These are phyloP conservation scores for Rhizopogon salebrosus DNA, from an alignment of 768 basidiomycete genomes.

Conservation along the genomic window DNA sequence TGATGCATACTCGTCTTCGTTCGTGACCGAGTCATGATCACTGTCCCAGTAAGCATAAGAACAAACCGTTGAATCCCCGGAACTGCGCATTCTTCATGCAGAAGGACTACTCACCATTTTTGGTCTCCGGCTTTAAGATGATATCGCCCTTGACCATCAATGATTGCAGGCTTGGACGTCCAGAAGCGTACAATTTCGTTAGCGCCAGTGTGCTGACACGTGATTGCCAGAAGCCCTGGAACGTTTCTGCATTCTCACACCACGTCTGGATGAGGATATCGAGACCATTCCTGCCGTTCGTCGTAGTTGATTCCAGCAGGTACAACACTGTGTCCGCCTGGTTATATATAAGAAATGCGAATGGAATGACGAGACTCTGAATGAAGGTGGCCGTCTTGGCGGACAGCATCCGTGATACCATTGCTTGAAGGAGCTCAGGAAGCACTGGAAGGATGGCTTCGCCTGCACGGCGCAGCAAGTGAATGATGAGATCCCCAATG, in stretches of 20 bases:
- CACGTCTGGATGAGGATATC: slow-evolving; percentile 87
- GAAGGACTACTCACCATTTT: slow-evolving; percentile 58
- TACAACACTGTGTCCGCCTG: slow-evolving; percentile 76
- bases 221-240: slow-evolving; percentile 93
- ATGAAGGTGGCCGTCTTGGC: slow-evolving; percentile 91
- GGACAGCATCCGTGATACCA: slow-evolving; percentile 73
- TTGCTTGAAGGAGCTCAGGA: slow-evolving; percentile 80
- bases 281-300: slow-evolving; percentile 62
- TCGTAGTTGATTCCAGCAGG: slow-evolving; percentile 64
- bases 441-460: slow-evolving; percentile 78
- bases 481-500: slow-evolving; percentile 93
- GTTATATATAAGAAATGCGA: slow-evolving; percentile 88
- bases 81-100: slow-evolving; percentile 4
- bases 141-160: slow-evolving; percentile 89
- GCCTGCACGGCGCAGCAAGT: slow-evolving; percentile 81
- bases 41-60: slow-evolving; percentile 38
- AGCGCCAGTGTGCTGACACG: slow-evolving; percentile 83
- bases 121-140: slow-evolving; percentile 74
- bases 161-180: slow-evolving; percentile 59
- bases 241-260: slow-evolving; percentile 92
- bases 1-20: slow-evolving; percentile 72
- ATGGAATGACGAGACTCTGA: slow-evolving; percentile 89
- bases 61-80: slow-evolving; percentile 10
- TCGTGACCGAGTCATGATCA: slow-evolving; percentile 94
- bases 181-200: slow-evolving; percentile 62